Conservation (phyloP, 2,329 filamentous ascomycete species). For the Biscogniauxia marginata region DNA sequence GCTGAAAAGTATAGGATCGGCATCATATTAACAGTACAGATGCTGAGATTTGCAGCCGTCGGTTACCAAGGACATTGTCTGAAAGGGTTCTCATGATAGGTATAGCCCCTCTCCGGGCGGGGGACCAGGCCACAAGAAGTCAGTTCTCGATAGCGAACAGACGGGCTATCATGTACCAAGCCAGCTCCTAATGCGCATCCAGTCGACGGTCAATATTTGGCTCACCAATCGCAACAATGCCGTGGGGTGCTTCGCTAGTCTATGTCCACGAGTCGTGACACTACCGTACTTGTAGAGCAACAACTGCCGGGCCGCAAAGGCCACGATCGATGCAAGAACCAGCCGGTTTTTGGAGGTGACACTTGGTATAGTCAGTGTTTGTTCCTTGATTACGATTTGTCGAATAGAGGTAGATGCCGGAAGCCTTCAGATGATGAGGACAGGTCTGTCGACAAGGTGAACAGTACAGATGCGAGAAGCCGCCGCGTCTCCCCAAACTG, state of each 20-base stretch:
- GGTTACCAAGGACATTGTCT: not conserved
- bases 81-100: not conserved
- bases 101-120: not conserved
- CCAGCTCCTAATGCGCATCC: not conserved
- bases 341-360: not conserved
- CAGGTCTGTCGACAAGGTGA: not conserved
- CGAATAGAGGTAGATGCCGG: not conserved
- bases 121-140: not conserved
- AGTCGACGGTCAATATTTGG: not conserved
- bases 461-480: not conserved
- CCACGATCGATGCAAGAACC: not conserved
- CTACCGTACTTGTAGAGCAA: not conserved
- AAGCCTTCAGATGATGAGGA: not conserved
- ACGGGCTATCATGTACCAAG: not conserved
- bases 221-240: not conserved
- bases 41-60: slow-evolving; percentile 4
- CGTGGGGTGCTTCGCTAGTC: not conserved
- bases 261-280: not conserved
- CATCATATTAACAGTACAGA: slow-evolving; percentile 1
- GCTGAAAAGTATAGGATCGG: not conserved
- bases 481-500: not conserved
- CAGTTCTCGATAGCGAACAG: not conserved
- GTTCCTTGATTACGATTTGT: not conserved
- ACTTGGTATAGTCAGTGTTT: not conserved
- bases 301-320: not conserved